Percentiles rank a stretch among this genome's conserved stretches.
Evolutionary conservation across 495 filamentous ascomycete genomes (phyloP).

Genomic region (Aspergillus sclerotiicarbonarius): DNA sequence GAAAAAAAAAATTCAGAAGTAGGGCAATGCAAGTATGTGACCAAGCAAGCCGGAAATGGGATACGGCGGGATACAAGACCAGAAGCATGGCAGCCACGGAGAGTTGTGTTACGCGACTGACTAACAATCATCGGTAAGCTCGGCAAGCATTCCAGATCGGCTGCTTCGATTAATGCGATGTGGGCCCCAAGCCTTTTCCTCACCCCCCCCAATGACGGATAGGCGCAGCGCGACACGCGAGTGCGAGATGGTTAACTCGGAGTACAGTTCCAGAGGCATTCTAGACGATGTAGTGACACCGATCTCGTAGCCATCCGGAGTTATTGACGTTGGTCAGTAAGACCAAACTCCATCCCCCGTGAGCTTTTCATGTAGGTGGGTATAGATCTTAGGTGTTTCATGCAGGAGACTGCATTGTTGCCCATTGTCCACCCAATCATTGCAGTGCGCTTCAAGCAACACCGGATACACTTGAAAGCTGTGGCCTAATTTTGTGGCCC

Average conservation of each 20-base stretch:
- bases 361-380: slow-evolving; percentile 2
- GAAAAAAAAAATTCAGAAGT: slow-evolving; percentile 4
- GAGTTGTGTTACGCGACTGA: slow-evolving; percentile 24
- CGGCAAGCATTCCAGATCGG: slow-evolving; percentile 10
- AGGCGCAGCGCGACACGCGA: slow-evolving; percentile 20
- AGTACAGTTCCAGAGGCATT: slow-evolving; percentile 5
- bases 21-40: not conserved
- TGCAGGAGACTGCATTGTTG: slow-evolving; percentile 3
- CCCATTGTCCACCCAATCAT: not conserved
- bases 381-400: slow-evolving; percentile 10
- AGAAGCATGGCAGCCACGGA: slow-evolving; percentile 31
- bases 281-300: slow-evolving; percentile 14
- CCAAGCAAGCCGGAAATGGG: slow-evolving; percentile 3
- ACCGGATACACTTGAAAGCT: not conserved
- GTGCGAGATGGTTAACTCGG: slow-evolving; percentile 16
- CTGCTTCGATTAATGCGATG: slow-evolving; percentile 6
- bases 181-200: not conserved
- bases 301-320: slow-evolving; percentile 11
- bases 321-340: slow-evolving; percentile 4
- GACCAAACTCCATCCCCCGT: not conserved
- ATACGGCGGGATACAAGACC: slow-evolving; percentile 20
- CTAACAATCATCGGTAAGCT: slow-evolving; percentile 20
- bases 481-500: not conserved
- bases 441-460: not conserved
- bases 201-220: slow-evolving; percentile 12